Evolutionary conservation across 805 yeast genomes (phyloP).

Genomic region (Schwanniomyces vanrijiae): DNA sequence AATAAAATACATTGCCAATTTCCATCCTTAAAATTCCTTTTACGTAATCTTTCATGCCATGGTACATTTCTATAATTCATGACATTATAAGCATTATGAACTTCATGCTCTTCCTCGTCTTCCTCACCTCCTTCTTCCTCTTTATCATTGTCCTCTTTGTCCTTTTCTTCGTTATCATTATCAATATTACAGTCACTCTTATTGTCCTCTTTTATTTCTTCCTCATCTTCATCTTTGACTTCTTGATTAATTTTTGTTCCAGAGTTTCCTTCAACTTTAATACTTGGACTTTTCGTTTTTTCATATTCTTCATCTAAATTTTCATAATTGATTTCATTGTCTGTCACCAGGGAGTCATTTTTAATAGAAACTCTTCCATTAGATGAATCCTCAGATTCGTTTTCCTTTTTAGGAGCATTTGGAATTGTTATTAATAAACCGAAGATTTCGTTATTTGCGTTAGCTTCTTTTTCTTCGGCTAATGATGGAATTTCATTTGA

Average conservation of each 20-base stretch:
- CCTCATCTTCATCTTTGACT: slow-evolving; percentile 9
- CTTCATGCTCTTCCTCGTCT: slow-evolving; percentile 11
- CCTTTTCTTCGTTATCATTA: slow-evolving; percentile 10
- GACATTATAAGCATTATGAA: slow-evolving; percentile 45
- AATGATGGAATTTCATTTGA: slow-evolving; percentile 32
- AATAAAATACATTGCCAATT: slow-evolving; percentile 79
- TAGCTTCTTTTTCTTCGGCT: slow-evolving; percentile 34
- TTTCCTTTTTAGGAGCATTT: slow-evolving; percentile 8
- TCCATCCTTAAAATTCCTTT: slow-evolving; percentile 77
- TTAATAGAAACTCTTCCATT: neutral
- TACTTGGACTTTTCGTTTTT: neutral
- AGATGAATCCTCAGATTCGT: neutral
- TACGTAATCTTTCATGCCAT: slow-evolving; percentile 79
- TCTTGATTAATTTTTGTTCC: slow-evolving; percentile 3
- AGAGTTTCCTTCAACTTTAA: neutral
- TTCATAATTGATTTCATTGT: slow-evolving; percentile 18
- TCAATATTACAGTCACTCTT: slow-evolving; percentile 12
- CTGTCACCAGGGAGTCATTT: neutral
- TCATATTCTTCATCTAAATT: slow-evolving; percentile 21
- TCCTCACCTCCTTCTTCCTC: slow-evolving; percentile 16
- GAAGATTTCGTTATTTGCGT: slow-evolving; percentile 18
- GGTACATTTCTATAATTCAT: slow-evolving; percentile 58
- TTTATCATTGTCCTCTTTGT: slow-evolving; percentile 14
- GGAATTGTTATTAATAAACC: slow-evolving; percentile 38
- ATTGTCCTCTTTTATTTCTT: slow-evolving; percentile 11